Percentiles rank a stretch among this genome's conserved stretches.
Evolutionary conservation across 129 eudicot genomes (phyloP).

Genomic region (Solidago caesia): DNA sequence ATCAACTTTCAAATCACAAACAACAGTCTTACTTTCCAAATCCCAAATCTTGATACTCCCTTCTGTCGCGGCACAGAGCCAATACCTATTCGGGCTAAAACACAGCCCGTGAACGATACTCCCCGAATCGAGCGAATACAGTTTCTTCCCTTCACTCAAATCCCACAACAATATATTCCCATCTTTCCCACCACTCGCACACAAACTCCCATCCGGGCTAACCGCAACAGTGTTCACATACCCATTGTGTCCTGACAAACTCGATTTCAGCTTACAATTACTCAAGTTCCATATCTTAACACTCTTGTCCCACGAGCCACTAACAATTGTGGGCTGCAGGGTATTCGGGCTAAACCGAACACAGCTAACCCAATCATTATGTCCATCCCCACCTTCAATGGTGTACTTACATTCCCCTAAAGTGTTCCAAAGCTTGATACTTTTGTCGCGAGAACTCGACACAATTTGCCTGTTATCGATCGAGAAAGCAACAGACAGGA

Average conservation of each 20-base stretch:
- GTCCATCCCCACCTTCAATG: conserved; percentile 43
- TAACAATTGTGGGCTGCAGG: conserved; percentile 42
- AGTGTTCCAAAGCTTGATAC: conserved; percentile 52
- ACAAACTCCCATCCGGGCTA: conserved; percentile 60
- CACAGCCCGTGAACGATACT: conserved; percentile 43
- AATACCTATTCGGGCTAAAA: conserved; percentile 77
- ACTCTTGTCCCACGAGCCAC: conserved; percentile 44
- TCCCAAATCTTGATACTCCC: conserved; percentile 67
- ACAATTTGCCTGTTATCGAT: conserved; percentile 54
- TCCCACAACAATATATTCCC: conserved; percentile 71
- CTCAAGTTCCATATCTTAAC: conserved; percentile 76
- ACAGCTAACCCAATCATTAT: conserved; percentile 51
- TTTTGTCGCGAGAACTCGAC: conserved; percentile 42
- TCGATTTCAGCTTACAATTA: conserved; percentile 60
- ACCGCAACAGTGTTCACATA: conserved; percentile 68
- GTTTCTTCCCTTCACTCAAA: conserved; percentile 60
- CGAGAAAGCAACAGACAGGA: conserved; percentile 49
- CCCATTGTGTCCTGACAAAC: conserved; percentile 43
- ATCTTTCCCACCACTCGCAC: conserved; percentile 78
- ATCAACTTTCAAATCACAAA: conserved; percentile 69
- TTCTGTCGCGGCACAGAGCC: conserved; percentile 85
- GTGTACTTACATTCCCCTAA: conserved; percentile 55
- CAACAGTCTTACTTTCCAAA: conserved; percentile 56
- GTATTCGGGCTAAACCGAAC: conserved; percentile 50
- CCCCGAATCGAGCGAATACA: conserved; percentile 30